Base-by-base conservation (phyloP, 192 early-diverging fungal species). In the Backusella liffmaniae region DNA sequence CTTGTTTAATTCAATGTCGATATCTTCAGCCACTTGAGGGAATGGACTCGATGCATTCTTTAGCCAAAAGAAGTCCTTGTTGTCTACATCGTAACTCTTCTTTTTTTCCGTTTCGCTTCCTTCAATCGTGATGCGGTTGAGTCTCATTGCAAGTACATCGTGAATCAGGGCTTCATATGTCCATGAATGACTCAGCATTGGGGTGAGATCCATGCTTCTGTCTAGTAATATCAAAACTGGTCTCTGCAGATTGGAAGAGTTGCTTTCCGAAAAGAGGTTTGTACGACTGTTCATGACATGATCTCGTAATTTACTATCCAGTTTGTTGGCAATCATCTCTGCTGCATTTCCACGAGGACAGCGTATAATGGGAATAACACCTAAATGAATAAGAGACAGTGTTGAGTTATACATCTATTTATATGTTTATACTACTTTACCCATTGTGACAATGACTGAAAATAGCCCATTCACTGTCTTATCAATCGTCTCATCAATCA, bases 181-280 rank as follows among this genome's bases (percentile, higher is more conserved):
- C 98, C 98, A 99, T 9, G 97, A 95, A 83, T 99, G 98, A 71
- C 86, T 91, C 66, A 99, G 86, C 92, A 99, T 96, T 12, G 94
- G 89, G 9, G 89, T 88, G 65, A 99, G 81, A 83, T 99, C 98
- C 85, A 97, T 83, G 76, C 94, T 95, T 41, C 98, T 88, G 72
- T 99, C 98, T 32, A 98, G 81, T 10, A 99, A 82, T 13, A 99
- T 90, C 66, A 99, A 84, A 6, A 97, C 92, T 71, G 94, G 94
- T 41, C 94, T 85, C 69, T 92, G 93, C 32, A 89, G 83, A 68
- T 66, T 74, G 9, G 75, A 53, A 74, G 86, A 90, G 72, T 92
- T 86, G 66, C 79, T 82, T 26, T 92, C 90, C 0, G 90, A 82
- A 82, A 97, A 97, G 46, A 99, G 84, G 72, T 94, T 96, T 83